Evolutionary conservation across 306 rosid genomes (phyloP), one percentile per base, ranked within the genome.

Genomic region (Spatholobus suberectus): DNA sequence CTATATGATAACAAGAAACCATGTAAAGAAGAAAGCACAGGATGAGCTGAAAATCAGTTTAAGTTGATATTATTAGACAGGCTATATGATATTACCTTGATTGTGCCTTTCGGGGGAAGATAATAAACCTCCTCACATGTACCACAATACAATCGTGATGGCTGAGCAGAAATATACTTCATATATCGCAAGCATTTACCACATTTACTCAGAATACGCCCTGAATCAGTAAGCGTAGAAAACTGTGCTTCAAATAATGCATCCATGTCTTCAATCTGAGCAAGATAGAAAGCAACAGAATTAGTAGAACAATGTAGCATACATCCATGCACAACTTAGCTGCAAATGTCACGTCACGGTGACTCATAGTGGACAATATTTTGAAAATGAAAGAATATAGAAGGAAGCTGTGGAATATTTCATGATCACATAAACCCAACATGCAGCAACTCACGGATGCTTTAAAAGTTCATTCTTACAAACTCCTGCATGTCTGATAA

Each of bases 231-330:
- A 37, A 95, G 96, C 9, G 93, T 84, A 61, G 99, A 95, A 86
- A 95, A 95, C 52, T 95, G 99, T 21, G 97, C 97, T 86, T 95
- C 99, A 84, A 95, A 95, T 77, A 95, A 81, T 61, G 96, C 94
- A 92, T 95, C 98, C 99, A 95, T 95, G 77, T 91, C 91, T 77
- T 93, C 99, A 81, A 95, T 93, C 99, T 95, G 95, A 76, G 81
- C 72, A 79, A 88, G 57, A 71, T 58, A 85, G 71, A 76, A 80
- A 78, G 67, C 49, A 71, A 75, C 54, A 70, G 8, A 79, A 55
- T 49, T 23, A 76, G 75, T 79, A 63, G 72, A 76, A 70, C 37
- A 77, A 26, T 57, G 72, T 49, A 68, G 75, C 70, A 69, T 59
- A 54, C 17, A 84, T 76, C 41, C 58, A 77, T 78, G 61, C 59